A percentile compares a stretch with the other conserved stretches of the same genome.
phyloP scores from a whole-genome alignment of 495 filamentous ascomycete genomes.

The Aspergillus indologenus region DNA sequence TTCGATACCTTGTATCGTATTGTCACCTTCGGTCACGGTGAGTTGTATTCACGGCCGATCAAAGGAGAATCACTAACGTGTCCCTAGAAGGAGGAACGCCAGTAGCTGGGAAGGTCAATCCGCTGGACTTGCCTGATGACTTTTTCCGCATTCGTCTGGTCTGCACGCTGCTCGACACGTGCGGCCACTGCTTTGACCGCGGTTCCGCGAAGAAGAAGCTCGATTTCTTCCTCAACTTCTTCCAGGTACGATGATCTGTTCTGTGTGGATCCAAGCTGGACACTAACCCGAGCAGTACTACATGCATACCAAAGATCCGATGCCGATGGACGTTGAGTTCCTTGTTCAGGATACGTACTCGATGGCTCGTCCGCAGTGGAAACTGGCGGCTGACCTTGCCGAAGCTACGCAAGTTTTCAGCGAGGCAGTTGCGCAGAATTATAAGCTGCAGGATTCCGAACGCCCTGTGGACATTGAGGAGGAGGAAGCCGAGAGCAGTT shows the following conservation, averaged over 20 bases:
- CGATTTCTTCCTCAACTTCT: conserved; percentile 96
- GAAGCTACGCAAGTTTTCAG: conserved; percentile 84
- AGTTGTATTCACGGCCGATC: conserved; percentile 21
- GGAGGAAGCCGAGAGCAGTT: conserved; percentile 51
- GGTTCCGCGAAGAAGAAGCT: conserved; percentile 94
- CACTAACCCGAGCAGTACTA: conserved; percentile 64
- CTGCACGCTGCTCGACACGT: conserved; percentile 87
- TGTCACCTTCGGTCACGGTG: conserved; percentile 83
- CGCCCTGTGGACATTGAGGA: conserved; percentile 67
- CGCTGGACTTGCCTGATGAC: conserved; percentile 86
- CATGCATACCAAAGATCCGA: conserved; percentile 83
- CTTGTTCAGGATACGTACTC: conserved; percentile 90
- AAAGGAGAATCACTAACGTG: conserved; percentile 4
- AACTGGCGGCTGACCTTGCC: conserved; percentile 71
- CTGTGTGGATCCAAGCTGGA: not conserved
- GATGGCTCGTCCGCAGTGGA: conserved; percentile 85
- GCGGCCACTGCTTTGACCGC: conserved; percentile 93
- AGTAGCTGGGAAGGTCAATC: conserved; percentile 66
- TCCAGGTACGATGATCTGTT: conserved; percentile 54
- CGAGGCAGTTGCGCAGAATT: conserved; percentile 82
- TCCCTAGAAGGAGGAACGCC: conserved; percentile 69
- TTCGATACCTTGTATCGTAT: conserved; percentile 96
- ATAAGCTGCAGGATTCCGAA: conserved; percentile 71
- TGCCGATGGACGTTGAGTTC: conserved; percentile 98
- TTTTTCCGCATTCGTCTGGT: conserved; percentile 92